These are phyloP conservation scores for Trypanosoma vivax DNA, from an alignment of 208 protist species.

Conservation along the genomic window DNA sequence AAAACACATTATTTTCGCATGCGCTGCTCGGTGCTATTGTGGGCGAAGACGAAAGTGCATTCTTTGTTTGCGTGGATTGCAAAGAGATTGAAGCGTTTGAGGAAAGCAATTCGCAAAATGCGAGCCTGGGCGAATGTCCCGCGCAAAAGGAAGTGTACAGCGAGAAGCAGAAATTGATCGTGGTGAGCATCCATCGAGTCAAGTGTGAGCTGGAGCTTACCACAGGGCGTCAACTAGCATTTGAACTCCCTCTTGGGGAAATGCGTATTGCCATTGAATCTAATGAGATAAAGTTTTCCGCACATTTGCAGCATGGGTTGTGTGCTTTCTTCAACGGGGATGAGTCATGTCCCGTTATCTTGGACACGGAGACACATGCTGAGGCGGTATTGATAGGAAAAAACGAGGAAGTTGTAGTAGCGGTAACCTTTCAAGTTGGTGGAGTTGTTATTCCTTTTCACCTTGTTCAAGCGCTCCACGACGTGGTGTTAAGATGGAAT, in stretches of 20 bases:
- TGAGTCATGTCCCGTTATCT: neutral
- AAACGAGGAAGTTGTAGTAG: conserved; percentile 1
- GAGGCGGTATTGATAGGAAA: neutral
- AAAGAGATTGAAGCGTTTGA: neutral
- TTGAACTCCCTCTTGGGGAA: conserved; percentile 6
- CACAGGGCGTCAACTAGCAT: neutral
- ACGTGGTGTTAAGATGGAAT: neutral
- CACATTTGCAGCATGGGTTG: neutral
- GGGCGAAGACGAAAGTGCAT: conserved; percentile 14
- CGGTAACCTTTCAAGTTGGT: conserved; percentile 3
- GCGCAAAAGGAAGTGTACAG: neutral
- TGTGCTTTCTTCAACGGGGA: conserved; percentile 6
- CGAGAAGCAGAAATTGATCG: conserved; percentile 3
- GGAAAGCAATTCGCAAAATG: neutral
- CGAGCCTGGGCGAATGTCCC: neutral
- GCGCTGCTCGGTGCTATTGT: neutral
- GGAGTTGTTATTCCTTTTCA: conserved; percentile 15
- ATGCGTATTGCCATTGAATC: neutral
- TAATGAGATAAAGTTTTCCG: neutral
- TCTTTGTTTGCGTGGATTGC: conserved; percentile 27
- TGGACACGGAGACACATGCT: conserved; percentile 3
- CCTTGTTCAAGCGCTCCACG: neutral
- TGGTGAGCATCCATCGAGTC: conserved; percentile 3
- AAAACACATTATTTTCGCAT: conserved; percentile 28
- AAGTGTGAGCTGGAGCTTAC: neutral